Evolutionary conservation across 495 filamentous ascomycete species (phyloP).

Genomic region (Mytilinidion resinicola): DNA sequence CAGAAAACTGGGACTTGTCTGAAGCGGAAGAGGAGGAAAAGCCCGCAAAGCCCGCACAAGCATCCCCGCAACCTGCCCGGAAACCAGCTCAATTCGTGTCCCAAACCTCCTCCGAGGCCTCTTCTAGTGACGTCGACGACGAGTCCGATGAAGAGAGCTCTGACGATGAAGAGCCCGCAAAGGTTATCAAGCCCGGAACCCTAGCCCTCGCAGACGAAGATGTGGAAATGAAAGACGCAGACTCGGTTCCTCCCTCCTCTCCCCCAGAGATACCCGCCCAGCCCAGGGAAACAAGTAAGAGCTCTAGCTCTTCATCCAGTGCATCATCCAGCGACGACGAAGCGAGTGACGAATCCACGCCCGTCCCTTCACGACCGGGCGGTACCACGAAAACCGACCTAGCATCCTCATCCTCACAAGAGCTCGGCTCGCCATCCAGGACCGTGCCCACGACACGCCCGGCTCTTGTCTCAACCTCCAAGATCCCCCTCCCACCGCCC

Average conservation of each 20-base stretch:
- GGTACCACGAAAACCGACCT: too few species aligned
- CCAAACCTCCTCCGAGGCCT: neutral
- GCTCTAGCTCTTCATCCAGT: neutral
- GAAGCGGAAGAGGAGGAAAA: neutral
- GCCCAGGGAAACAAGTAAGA: neutral
- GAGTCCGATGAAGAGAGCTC: neutral
- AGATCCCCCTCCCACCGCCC: too few species aligned
- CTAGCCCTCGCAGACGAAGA: neutral
- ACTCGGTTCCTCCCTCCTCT: slow-evolving; percentile 4
- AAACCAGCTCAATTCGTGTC: neutral
- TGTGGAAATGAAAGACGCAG: slow-evolving; percentile 10
- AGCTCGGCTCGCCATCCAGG: too few species aligned
- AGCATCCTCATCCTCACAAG: too few species aligned
- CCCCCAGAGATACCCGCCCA: neutral
- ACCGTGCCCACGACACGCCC: too few species aligned
- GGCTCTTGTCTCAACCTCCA: too few species aligned
- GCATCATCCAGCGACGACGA: neutral
- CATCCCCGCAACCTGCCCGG: neutral
- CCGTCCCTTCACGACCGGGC: too few species aligned
- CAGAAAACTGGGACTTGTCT: too few species aligned
- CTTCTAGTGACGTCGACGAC: neutral
- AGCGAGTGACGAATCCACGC: neutral
- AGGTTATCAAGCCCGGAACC: neutral
- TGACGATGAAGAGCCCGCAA: neutral
- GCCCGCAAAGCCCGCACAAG: neutral